A percentile compares a stretch with the other conserved stretches of the same genome.
Evolutionary conservation across 768 basidiomycete species (phyloP).

Genomic region (Cubamyces sp.): DNA sequence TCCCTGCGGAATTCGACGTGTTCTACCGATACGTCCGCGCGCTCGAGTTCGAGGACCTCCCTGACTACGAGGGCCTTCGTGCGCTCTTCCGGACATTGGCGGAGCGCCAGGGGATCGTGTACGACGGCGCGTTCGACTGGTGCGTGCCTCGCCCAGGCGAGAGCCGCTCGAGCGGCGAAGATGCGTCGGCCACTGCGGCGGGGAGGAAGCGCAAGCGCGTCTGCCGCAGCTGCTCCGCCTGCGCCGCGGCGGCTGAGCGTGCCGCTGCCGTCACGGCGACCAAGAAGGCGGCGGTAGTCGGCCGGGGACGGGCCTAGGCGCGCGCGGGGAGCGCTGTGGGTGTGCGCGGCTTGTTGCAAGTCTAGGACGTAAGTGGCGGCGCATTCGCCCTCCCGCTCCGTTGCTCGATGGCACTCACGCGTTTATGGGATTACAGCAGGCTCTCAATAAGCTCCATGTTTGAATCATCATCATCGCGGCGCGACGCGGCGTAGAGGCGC

Average conservation of each 20-base stretch:
- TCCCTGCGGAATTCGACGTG: constrained; percentile 82
- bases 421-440: constrained; percentile 1
- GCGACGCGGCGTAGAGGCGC: neutral
- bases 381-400: neutral
- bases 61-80: constrained; percentile 85
- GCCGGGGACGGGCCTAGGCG: constrained; percentile 11
- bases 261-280: constrained; percentile 23
- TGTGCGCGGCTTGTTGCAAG: constrained; percentile 14
- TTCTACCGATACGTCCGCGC: constrained; percentile 78
- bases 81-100: constrained; percentile 63
- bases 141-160: constrained; percentile 28
- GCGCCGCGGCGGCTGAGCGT: constrained; percentile 27
- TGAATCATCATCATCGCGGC: constrained; percentile 10
- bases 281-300: constrained; percentile 11
- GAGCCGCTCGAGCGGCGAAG: constrained; percentile 14
- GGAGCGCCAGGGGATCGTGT: constrained; percentile 32
- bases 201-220: constrained; percentile 28
- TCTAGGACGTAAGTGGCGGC: constrained; percentile 16
- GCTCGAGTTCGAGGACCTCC: constrained; percentile 86
- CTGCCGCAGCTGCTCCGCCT: constrained; percentile 33
- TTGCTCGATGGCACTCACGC: neutral
- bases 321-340: constrained; percentile 1
- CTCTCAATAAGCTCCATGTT: constrained; percentile 15
- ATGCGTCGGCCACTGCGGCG: neutral
- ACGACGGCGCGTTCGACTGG: constrained; percentile 38